Conservation (phyloP, 1,139 yeast genomes). For the Geotrichum siamense region DNA sequence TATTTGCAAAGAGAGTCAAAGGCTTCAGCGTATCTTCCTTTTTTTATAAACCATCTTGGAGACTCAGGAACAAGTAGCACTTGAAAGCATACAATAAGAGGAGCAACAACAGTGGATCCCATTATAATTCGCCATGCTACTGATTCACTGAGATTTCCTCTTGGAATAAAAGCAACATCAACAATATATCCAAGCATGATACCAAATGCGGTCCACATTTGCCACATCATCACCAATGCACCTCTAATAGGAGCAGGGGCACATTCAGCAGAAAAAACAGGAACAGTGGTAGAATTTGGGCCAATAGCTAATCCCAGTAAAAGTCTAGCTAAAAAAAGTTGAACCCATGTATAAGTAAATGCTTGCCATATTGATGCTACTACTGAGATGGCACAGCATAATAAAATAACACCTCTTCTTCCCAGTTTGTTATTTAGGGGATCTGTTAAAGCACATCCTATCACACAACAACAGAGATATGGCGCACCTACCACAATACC, state of each 20-base stretch:
- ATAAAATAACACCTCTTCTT: constrained; percentile 66
- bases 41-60: constrained; percentile 75
- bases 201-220: constrained; percentile 81
- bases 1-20: constrained; percentile 46
- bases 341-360: constrained; percentile 64
- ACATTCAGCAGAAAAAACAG: constrained; percentile 76
- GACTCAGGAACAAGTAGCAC: constrained; percentile 71
- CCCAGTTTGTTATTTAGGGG: constrained; percentile 57
- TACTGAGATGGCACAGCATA: constrained; percentile 59
- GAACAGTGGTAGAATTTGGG: constrained; percentile 73
- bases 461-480: constrained; percentile 60
- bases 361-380: constrained; percentile 73
- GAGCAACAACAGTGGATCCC: constrained; percentile 71
- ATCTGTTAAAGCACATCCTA: constrained; percentile 72
- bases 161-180: constrained; percentile 53
- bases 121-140: constrained; percentile 77
- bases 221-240: constrained; percentile 82
- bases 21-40: constrained; percentile 52
- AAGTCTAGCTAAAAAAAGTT: constrained; percentile 65
- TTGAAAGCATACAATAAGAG: constrained; percentile 57
- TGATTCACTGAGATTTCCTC: constrained; percentile 40
- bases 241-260: constrained; percentile 73
- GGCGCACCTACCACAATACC: constrained; percentile 81
- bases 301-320: constrained; percentile 74
- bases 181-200: constrained; percentile 75